Conservation (phyloP, 2,329 filamentous ascomycete genomes). For the Penicillium sp. region DNA sequence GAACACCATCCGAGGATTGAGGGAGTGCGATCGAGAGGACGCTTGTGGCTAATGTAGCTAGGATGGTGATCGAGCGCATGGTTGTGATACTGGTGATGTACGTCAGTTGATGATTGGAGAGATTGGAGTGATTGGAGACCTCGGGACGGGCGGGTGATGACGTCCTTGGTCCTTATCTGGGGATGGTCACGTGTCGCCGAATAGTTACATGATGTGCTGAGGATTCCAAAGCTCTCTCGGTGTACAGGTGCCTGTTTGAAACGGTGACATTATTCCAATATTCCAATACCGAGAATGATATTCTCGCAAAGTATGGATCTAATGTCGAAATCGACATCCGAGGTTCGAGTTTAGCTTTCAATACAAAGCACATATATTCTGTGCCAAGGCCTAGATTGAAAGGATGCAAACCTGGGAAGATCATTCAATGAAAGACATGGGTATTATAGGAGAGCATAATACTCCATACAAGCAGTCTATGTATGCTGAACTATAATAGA, state of each 20-base stretch:
- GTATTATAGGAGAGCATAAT: too few species aligned
- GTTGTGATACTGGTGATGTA: slow-evolving; percentile 1
- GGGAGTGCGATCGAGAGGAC: slow-evolving; percentile 21
- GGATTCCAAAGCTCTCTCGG: not conserved
- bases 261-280: too few species aligned
- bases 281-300: too few species aligned
- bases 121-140: too few species aligned
- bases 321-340: too few species aligned
- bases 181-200: slow-evolving; percentile 16
- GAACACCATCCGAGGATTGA: slow-evolving; percentile 37
- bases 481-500: not conserved
- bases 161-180: slow-evolving; percentile 2
- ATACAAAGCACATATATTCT: too few species aligned
- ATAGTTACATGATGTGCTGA: not conserved
- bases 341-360: too few species aligned
- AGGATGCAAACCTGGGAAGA: too few species aligned
- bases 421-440: too few species aligned
- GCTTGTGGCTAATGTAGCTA: slow-evolving; percentile 19
- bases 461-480: not conserved
- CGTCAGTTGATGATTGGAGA: slow-evolving; percentile 2
- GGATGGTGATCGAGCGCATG: slow-evolving; percentile 14
- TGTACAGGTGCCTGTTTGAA: too few species aligned
- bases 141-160: slow-evolving; percentile 2
- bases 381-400: too few species aligned
- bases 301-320: too few species aligned